Conservation (phyloP, 179 eudicot genomes). For the Spergularia azorica region DNA sequence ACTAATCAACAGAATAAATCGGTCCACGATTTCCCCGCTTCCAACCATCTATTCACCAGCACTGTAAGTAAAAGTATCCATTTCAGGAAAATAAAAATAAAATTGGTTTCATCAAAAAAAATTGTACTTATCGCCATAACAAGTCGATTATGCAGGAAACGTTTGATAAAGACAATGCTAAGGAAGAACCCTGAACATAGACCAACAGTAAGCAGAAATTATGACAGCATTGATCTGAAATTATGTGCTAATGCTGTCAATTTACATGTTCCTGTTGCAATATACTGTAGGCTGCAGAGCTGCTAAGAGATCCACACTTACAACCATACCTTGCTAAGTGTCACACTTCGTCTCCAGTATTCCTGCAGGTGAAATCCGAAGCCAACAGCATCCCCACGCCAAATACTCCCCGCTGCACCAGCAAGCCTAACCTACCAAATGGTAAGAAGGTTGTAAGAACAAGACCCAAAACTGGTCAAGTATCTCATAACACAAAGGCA, state of each 20-base stretch:
- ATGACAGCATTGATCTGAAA: neutral
- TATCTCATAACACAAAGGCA: conserved; percentile 29
- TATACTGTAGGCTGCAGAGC: conserved; percentile 72
- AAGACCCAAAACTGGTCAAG: conserved; percentile 29
- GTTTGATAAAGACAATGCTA: conserved; percentile 84
- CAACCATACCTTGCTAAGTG: conserved; percentile 77
- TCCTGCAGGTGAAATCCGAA: conserved; percentile 68
- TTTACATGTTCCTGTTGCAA: neutral
- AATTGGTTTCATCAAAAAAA: too few species aligned
- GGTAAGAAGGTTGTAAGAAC: conserved; percentile 28
- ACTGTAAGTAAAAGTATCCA: conserved; percentile 46
- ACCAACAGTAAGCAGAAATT: conserved; percentile 64
- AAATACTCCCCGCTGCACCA: conserved; percentile 22
- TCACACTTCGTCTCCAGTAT: conserved; percentile 62
- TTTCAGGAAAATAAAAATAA: too few species aligned
- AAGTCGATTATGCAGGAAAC: conserved; percentile 52
- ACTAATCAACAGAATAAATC: conserved; percentile 77
- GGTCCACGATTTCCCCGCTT: conserved; percentile 75
- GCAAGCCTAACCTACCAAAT: conserved; percentile 31
- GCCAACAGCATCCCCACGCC: conserved; percentile 37
- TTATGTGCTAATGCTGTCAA: neutral
- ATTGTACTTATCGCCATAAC: too few species aligned
- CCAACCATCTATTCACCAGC: conserved; percentile 73
- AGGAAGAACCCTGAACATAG: conserved; percentile 94
- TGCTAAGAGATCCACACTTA: conserved; percentile 77